Evolutionary conservation across 1,284 basidiomycete species (phyloP), one percentile per base, ranked within the genome.

Genomic region (Mycena sp.): DNA sequence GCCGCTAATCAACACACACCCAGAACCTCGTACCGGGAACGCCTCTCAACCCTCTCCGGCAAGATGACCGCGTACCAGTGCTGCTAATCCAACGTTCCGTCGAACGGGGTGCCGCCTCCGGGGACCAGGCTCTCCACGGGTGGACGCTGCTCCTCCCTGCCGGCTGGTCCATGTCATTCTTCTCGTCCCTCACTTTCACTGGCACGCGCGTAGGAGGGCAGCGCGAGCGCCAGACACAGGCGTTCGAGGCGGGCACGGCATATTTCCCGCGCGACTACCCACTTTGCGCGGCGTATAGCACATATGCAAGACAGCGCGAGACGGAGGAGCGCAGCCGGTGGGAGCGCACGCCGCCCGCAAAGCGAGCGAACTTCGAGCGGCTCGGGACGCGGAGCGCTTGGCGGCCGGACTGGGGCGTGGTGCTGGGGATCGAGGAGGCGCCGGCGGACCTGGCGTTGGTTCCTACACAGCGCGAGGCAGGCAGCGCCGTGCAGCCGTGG

Each of bases 111-210:
- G 68, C 72, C 14, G 63, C 77, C 21, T 45, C 75, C 54, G 65
- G 68, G 28, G 71, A 76, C 17, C 76, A 77, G n/a, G 77, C 83
- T 0, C 79, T 94, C 32, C 88, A 95, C 69, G 94, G 95, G 35
- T 97, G 91, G 90, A 94, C 89, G 2, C 78, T 98, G 6, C 80
- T 96, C 26, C 76, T 96, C 30, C 95, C 96, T 1, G 81, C 87
- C 1, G 93, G 93, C 10, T 98, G 95, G 95, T 83, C 86, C 1
- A 95, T 95, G 90, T 82, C 94, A 1, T 93, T 98, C 76, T 87
- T 94, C 65, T 84, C 84, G 26, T 95, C 95, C 0, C 84, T 98
- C 43, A 83, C 85, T 9, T 88, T 89, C 75, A 94, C 94, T 1
- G 90, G 91, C 23, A 92, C 91, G 0, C 89, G 93, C 4, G 84